A percentile compares a stretch with the other conserved stretches of the same genome.
phyloP scores from a whole-genome alignment of 2,329 filamentous ascomycete genomes.

The Xylariaceae sp. region DNA sequence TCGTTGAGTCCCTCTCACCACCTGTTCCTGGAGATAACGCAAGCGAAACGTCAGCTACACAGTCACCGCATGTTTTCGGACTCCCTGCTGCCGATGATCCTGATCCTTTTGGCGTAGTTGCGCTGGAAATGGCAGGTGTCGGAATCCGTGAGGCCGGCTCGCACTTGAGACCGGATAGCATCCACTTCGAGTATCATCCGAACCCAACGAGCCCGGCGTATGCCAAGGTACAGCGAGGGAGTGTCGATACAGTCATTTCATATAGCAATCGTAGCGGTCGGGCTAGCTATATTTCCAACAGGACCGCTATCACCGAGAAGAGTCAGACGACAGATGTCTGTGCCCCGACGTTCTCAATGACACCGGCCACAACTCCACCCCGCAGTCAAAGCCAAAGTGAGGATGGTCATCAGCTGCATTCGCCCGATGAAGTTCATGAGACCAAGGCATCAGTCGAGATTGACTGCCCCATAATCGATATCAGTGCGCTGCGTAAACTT shows the following conservation, averaged over 20 bases:
- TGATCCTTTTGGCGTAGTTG: slow-evolving; percentile 85
- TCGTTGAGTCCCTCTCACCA: slow-evolving; percentile 59
- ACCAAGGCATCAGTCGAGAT: slow-evolving; percentile 44
- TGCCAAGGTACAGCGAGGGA: slow-evolving; percentile 56
- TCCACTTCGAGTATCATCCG: slow-evolving; percentile 77
- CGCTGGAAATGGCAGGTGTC: slow-evolving; percentile 83
- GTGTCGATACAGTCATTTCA: slow-evolving; percentile 57
- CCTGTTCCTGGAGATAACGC: slow-evolving; percentile 71
- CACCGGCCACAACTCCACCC: slow-evolving; percentile 45
- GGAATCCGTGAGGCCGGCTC: slow-evolving; percentile 88
- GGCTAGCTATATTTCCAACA: slow-evolving; percentile 69
- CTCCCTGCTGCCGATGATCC: slow-evolving; percentile 75
- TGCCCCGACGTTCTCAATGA: slow-evolving; percentile 56
- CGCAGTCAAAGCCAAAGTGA: slow-evolving; percentile 46
- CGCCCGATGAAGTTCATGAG: slow-evolving; percentile 38
- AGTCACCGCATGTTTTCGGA: slow-evolving; percentile 58
- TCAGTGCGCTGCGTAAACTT: slow-evolving; percentile 44
- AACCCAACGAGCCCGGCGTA: slow-evolving; percentile 69
- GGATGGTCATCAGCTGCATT: slow-evolving; percentile 42
- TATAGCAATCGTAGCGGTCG: slow-evolving; percentile 63
- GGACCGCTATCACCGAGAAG: slow-evolving; percentile 53
- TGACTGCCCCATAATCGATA: slow-evolving; percentile 56
- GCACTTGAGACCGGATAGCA: slow-evolving; percentile 65
- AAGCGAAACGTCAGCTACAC: slow-evolving; percentile 43
- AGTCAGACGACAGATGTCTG: slow-evolving; percentile 66